These are phyloP conservation scores for Isabelozyma gotoi DNA, from an alignment of 805 yeast genomes.

Conservation along the genomic window DNA sequence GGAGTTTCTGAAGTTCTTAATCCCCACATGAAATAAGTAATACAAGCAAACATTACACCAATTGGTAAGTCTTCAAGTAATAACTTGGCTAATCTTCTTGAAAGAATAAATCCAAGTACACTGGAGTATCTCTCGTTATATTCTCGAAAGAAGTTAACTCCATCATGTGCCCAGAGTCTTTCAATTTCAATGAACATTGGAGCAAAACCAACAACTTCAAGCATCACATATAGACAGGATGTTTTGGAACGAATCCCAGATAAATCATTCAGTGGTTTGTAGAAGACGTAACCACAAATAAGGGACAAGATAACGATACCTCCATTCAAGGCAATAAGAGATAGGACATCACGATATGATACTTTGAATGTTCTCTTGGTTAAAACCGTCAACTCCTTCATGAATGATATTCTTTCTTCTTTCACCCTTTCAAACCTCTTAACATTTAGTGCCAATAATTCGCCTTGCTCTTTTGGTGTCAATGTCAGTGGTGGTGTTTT, in stretches of 20 bases:
- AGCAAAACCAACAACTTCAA: constrained; percentile 40
- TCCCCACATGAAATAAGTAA: constrained; percentile 80
- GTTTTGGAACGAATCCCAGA: constrained; percentile 65
- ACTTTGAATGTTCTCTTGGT: constrained; percentile 34
- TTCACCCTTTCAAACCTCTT: constrained; percentile 14
- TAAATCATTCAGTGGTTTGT: constrained; percentile 55
- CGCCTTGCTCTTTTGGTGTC: constrained; percentile 11
- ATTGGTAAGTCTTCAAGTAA: constrained; percentile 68
- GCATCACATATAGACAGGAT: constrained; percentile 33
- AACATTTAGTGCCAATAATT: constrained; percentile 14
- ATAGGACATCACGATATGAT: constrained; percentile 31
- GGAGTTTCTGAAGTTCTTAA: constrained; percentile 35
- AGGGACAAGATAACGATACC: constrained; percentile 53
- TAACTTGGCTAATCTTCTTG: constrained; percentile 65
- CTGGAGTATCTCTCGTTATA: constrained; percentile 68
- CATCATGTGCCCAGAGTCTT: constrained; percentile 39
- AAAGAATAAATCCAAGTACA: constrained; percentile 62
- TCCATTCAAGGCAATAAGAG: constrained; percentile 34
- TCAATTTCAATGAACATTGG: constrained; percentile 41
- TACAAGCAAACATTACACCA: constrained; percentile 55
- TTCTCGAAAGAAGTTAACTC: constrained; percentile 50
- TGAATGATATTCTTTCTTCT: constrained; percentile 23
- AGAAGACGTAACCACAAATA: constrained; percentile 77
- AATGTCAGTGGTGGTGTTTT: neutral
- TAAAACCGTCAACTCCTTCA: constrained; percentile 28